Conservation (phyloP, 805 yeast species). For the Lachancea nothofagi region DNA sequence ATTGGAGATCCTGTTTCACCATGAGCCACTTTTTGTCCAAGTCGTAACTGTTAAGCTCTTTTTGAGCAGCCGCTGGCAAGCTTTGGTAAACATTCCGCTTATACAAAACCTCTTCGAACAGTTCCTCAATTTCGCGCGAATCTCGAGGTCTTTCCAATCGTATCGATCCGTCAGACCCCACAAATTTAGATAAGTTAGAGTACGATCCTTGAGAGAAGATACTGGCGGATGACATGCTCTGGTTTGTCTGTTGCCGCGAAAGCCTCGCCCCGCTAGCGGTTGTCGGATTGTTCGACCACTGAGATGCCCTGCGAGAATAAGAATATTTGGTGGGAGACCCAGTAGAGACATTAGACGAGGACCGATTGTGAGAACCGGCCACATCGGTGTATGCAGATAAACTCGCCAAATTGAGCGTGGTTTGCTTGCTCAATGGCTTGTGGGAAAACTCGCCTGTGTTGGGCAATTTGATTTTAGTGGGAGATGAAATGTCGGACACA, state of each 20-base stretch:
- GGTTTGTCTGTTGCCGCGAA: constrained; percentile 27
- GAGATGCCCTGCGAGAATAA: constrained; percentile 21
- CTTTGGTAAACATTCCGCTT: constrained; percentile 65
- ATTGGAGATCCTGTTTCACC: constrained; percentile 75
- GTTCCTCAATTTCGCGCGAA: constrained; percentile 58
- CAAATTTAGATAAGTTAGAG: constrained; percentile 25
- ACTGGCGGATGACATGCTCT: constrained; percentile 23
- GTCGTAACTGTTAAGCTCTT: constrained; percentile 69
- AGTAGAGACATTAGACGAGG: constrained; percentile 9
- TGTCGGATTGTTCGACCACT: constrained; percentile 9
- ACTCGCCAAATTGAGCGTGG: constrained; percentile 27
- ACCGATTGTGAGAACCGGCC: constrained; percentile 10
- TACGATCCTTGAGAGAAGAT: constrained; percentile 26
- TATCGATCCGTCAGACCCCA: constrained; percentile 27
- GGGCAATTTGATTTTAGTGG: constrained; percentile 17
- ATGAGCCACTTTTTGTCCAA: constrained; percentile 86
- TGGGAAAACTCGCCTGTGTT: constrained; percentile 14
- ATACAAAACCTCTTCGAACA: constrained; percentile 77
- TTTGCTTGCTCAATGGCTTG: constrained; percentile 26
- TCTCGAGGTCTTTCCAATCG: constrained; percentile 62
- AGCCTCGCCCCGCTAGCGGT: constrained; percentile 8
- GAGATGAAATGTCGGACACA: constrained; percentile 18
- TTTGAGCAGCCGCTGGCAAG: constrained; percentile 65
- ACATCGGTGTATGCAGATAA: constrained; percentile 26
- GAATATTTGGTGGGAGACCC: constrained; percentile 26